Conservation (phyloP, 2,329 filamentous ascomycete species). For the Fusarium tuaranense region DNA sequence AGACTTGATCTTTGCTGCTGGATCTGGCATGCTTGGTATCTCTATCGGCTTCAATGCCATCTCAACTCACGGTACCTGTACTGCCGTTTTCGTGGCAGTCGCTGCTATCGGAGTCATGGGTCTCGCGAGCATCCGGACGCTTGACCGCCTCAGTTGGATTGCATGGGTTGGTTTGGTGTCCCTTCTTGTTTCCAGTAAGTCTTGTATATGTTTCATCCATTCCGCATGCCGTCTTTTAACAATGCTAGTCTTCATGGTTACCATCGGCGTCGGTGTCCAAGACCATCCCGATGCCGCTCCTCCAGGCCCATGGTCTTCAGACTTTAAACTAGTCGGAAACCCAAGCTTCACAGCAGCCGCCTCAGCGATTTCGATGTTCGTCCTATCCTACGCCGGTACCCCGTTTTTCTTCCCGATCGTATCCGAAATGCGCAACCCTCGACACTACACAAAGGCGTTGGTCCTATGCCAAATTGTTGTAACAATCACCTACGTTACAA, state of each 20-base stretch:
- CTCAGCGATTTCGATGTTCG: slow-evolving; percentile 46
- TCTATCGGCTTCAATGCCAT: neutral
- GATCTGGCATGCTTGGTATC: neutral
- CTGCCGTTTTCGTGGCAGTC: neutral
- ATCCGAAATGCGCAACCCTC: slow-evolving; percentile 50
- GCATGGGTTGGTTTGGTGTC: slow-evolving; percentile 46
- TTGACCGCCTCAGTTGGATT: slow-evolving; percentile 47
- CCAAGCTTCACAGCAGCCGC: slow-evolving; percentile 48
- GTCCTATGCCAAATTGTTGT: slow-evolving; percentile 43
- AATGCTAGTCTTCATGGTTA: slow-evolving; percentile 37
- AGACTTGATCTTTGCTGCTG: neutral
- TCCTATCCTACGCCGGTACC: slow-evolving; percentile 54
- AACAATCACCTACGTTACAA: slow-evolving; percentile 47
- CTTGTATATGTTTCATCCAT: neutral
- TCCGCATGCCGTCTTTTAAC: neutral
- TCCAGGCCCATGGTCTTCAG: slow-evolving; percentile 38
- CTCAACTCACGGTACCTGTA: neutral
- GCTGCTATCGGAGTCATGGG: neutral
- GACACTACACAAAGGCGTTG: slow-evolving; percentile 43
- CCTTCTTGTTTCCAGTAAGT: slow-evolving; percentile 42
- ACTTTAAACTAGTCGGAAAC: slow-evolving; percentile 44
- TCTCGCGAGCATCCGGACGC: slow-evolving; percentile 37
- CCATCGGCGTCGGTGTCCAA: slow-evolving; percentile 48
- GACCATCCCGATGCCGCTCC: slow-evolving; percentile 43
- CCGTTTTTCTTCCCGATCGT: slow-evolving; percentile 50